A percentile compares a stretch with the other conserved stretches of the same genome.
These are phyloP conservation scores for Dentipellis sp. DNA, from an alignment of 768 basidiomycete species.

Conservation along the genomic window DNA sequence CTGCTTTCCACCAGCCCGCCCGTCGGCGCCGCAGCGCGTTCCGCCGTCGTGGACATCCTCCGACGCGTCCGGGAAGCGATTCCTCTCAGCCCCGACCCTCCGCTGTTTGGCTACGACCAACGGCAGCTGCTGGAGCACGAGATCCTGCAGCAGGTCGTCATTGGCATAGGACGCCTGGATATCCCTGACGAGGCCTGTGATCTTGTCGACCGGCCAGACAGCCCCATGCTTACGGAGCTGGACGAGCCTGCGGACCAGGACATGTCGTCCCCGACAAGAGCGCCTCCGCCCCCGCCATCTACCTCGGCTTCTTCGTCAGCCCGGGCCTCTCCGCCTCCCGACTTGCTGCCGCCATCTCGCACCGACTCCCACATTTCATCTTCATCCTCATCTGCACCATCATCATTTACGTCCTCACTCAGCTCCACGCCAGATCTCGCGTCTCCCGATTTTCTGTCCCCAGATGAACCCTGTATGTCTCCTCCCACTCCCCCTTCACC, in stretches of 20 bases:
- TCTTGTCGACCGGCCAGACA: background rate
- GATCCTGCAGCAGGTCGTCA: constrained; percentile 76
- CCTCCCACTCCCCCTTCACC: background rate
- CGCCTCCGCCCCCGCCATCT: background rate
- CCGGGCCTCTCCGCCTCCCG: too few relatives aligned
- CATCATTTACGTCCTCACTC: background rate
- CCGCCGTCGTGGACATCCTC: constrained; percentile 72
- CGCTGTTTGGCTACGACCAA: constrained; percentile 43
- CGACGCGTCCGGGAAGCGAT: constrained; percentile 36
- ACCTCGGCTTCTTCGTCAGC: background rate
- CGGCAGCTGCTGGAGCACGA: constrained; percentile 68
- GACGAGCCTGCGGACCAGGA: background rate
- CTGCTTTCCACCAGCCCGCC: constrained; percentile 71
- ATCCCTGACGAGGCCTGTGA: constrained; percentile 14
- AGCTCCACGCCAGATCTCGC: background rate
- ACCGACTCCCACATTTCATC: background rate
- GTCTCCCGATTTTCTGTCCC: background rate
- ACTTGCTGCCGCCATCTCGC: too few relatives aligned
- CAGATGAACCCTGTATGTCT: background rate
- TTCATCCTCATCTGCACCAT: background rate
- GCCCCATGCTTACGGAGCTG: background rate
- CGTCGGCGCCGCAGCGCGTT: constrained; percentile 65
- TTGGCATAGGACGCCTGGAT: constrained; percentile 77
- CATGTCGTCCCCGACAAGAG: background rate
- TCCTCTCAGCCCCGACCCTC: constrained; percentile 24